A percentile compares a stretch with the other conserved stretches of the same genome.
These are phyloP conservation scores for Kwoniella heveanensis DNA, from an alignment of 768 basidiomycete genomes.

Conservation along the genomic window DNA sequence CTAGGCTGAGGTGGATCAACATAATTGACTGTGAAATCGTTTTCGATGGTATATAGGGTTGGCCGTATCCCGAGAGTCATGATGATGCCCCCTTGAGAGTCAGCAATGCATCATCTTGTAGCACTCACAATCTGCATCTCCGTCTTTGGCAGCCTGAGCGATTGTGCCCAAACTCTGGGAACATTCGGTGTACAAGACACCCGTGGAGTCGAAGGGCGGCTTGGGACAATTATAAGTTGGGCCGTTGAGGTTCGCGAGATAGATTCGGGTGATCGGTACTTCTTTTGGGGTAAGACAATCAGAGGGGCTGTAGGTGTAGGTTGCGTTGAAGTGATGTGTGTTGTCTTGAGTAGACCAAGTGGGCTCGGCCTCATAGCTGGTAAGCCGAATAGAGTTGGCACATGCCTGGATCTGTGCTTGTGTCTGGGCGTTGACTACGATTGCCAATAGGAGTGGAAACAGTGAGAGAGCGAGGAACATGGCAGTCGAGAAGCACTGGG, in stretches of 20 bases:
- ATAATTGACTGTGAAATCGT: slow-evolving; percentile 18
- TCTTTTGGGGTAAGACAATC: background rate
- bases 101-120: background rate
- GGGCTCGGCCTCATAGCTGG: background rate
- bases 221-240: background rate
- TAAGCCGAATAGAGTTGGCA: background rate
- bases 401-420: background rate
- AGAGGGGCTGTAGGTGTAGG: background rate
- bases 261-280: background rate
- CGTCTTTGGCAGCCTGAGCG: background rate
- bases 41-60: slow-evolving; percentile 17
- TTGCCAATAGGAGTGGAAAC: background rate
- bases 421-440: background rate
- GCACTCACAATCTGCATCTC: background rate
- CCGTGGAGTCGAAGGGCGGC: background rate
- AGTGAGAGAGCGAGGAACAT: too few relatives aligned
- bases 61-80: slow-evolving; percentile 4
- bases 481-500: too few relatives aligned
- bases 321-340: background rate
- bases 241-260: background rate
- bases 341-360: background rate
- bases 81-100: slow-evolving; percentile 9
- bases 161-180: background rate
- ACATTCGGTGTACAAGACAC: background rate
- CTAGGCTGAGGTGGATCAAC: background rate